phyloP scores from a whole-genome alignment of 2,329 filamentous ascomycete genomes.

The Aspergillus sergii region DNA sequence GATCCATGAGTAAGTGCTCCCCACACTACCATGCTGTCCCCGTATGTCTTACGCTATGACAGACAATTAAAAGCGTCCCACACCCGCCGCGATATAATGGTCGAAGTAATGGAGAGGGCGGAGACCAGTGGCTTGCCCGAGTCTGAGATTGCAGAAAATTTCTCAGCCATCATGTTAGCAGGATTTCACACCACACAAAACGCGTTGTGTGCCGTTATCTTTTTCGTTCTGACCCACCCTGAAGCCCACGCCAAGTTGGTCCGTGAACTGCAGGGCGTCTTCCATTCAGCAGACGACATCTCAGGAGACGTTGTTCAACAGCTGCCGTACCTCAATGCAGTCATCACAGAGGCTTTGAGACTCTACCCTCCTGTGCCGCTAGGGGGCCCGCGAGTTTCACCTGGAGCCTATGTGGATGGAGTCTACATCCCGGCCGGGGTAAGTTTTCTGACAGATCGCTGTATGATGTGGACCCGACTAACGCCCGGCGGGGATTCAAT shows the following conservation, averaged over 20 bases:
- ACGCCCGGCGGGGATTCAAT: background rate
- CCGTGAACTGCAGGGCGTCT: conserved; percentile 20
- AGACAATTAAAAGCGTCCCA: conserved; percentile 26
- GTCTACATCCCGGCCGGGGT: conserved; percentile 27
- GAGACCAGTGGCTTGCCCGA: conserved; percentile 19
- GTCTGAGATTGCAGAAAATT: conserved; percentile 29
- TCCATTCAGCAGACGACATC: conserved; percentile 22
- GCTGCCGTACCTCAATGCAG: conserved; percentile 33
- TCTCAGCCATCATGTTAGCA: conserved; percentile 32
- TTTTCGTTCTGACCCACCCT: conserved; percentile 29
- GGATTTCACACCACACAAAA: conserved; percentile 31
- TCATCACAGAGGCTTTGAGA: conserved; percentile 34
- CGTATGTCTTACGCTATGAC: background rate
- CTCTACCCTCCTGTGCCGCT: conserved; percentile 35
- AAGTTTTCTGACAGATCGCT: conserved; percentile 14
- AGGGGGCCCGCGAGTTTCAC: conserved; percentile 31
- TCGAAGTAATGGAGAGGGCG: conserved; percentile 28
- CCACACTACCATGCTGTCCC: background rate
- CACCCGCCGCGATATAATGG: conserved; percentile 29
- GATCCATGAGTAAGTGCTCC: conserved; percentile 24
- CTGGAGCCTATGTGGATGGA: conserved; percentile 26
- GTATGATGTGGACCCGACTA: background rate
- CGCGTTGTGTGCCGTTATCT: conserved; percentile 29
- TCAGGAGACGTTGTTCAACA: conserved; percentile 19
- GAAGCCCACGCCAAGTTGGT: conserved; percentile 21